Percentiles rank a stretch among this genome's conserved stretches.
Conservation (phyloP, 1,139 yeast genomes). For the Lodderomyces elongisporus region DNA sequence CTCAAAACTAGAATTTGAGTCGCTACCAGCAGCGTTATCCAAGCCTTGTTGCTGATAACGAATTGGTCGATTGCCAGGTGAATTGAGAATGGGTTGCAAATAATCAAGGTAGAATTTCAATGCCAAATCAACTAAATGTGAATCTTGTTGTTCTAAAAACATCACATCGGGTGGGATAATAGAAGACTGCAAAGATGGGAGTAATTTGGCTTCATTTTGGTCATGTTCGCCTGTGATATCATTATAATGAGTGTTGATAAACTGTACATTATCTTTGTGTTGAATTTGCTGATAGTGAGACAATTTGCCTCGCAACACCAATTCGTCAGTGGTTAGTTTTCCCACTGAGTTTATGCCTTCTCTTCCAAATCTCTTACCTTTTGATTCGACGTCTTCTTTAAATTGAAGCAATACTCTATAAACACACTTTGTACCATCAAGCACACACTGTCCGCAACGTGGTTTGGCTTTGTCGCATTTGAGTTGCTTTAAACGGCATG, state of each 20-base stretch:
- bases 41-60: slow-evolving; percentile 12
- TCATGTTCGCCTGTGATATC: slow-evolving; percentile 10
- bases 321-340: slow-evolving; percentile 10
- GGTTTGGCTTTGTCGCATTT: slow-evolving; percentile 48
- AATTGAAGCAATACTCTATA: slow-evolving; percentile 23
- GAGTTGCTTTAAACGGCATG: slow-evolving; percentile 27
- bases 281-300: slow-evolving; percentile 15
- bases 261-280: slow-evolving; percentile 14
- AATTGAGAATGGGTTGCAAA: slow-evolving; percentile 26
- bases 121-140: slow-evolving; percentile 19
- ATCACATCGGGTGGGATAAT: slow-evolving; percentile 21
- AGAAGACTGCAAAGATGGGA: slow-evolving; percentile 12
- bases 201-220: slow-evolving; percentile 2
- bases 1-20: slow-evolving; percentile 4
- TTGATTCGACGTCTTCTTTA: slow-evolving; percentile 25
- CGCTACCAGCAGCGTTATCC: no score
- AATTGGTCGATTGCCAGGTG: slow-evolving; percentile 14
- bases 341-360: slow-evolving; percentile 25
- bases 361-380: slow-evolving; percentile 28
- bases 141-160: slow-evolving; percentile 10
- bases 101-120: slow-evolving; percentile 23
- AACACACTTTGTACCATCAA: slow-evolving; percentile 26
- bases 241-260: slow-evolving; percentile 16
- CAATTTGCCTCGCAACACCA: slow-evolving; percentile 12
- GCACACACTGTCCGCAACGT: slow-evolving; percentile 31